Evolutionary conservation across 805 yeast genomes (phyloP).

Genomic region (Cephaloascus albidus): DNA sequence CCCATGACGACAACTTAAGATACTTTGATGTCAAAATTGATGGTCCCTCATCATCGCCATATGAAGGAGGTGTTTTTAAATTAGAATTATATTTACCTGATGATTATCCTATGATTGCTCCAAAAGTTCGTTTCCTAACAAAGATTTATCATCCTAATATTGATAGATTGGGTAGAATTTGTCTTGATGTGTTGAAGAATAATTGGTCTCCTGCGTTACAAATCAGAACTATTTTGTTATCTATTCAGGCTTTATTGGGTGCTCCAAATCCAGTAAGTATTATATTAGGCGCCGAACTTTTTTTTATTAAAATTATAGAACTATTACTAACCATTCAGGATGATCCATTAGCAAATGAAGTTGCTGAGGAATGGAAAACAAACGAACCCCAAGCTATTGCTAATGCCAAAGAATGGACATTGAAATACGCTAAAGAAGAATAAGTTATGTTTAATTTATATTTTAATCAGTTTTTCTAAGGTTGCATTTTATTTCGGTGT

Average conservation of each 20-base stretch:
- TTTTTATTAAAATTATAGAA: background rate
- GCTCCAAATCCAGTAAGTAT: slow-evolving; percentile 75
- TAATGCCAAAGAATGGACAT: slow-evolving; percentile 75
- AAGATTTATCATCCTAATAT: slow-evolving; percentile 95
- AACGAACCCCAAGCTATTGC: slow-evolving; percentile 72
- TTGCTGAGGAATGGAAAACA: slow-evolving; percentile 92
- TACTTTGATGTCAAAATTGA: slow-evolving; percentile 87
- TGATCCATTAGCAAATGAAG: slow-evolving; percentile 96
- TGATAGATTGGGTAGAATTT: slow-evolving; percentile 89
- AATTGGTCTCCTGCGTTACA: slow-evolving; percentile 98
- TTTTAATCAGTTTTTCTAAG: background rate
- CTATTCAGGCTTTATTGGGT: slow-evolving; percentile 88
- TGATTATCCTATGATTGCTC: slow-evolving; percentile 97
- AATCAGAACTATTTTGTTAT: slow-evolving; percentile 82
- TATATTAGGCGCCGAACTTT: too few species aligned
- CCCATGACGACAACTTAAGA: slow-evolving; percentile 89
- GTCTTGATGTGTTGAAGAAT: slow-evolving; percentile 85
- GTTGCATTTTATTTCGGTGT: too few species aligned
- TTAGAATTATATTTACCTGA: slow-evolving; percentile 88
- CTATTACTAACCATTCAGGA: slow-evolving; percentile 25
- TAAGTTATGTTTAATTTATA: too few species aligned
- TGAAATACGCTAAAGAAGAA: slow-evolving; percentile 36
- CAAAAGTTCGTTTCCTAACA: slow-evolving; percentile 88
- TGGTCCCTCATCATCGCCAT: slow-evolving; percentile 89
- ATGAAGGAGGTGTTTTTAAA: slow-evolving; percentile 59